Percentiles rank a stretch among this genome's conserved stretches.
These are phyloP conservation scores for Helotiales sp. DNA, from an alignment of 2,329 filamentous ascomycete species.

Conservation along the genomic window DNA sequence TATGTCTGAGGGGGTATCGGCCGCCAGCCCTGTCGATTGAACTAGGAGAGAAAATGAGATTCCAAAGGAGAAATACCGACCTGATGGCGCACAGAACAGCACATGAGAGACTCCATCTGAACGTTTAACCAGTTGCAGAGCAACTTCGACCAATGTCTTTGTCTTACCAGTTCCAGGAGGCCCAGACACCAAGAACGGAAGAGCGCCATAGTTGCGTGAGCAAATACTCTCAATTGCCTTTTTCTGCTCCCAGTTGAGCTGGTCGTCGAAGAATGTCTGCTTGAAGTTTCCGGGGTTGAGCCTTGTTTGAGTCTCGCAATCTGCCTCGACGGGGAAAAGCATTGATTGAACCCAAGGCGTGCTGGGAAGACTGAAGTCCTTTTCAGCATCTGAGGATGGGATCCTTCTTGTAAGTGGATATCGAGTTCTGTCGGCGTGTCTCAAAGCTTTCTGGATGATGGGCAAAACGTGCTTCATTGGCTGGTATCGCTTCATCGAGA, in stretches of 20 bases:
- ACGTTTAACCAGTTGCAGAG: conserved; percentile 25
- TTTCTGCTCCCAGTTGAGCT: conserved; percentile 32
- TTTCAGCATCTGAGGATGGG: neutral
- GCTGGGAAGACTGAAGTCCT: neutral
- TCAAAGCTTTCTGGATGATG: conserved; percentile 23
- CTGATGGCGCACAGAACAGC: conserved; percentile 31
- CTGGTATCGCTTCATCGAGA: conserved; percentile 20
- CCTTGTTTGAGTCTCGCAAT: conserved; percentile 21
- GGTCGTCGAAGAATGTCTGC: conserved; percentile 22
- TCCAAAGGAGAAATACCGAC: too few species aligned
- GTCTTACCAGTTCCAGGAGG: conserved; percentile 34
- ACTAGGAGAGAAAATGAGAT: too few species aligned
- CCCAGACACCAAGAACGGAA: conserved; percentile 32
- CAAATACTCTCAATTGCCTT: conserved; percentile 28
- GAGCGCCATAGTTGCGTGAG: conserved; percentile 24
- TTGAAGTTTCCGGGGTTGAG: conserved; percentile 25
- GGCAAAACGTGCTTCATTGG: conserved; percentile 26
- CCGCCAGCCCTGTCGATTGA: too few species aligned
- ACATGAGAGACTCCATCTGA: conserved; percentile 23
- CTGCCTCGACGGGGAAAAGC: conserved; percentile 21
- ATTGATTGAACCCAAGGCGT: conserved; percentile 28
- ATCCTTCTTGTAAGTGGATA: neutral
- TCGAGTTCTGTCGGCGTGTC: neutral
- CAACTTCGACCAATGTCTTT: conserved; percentile 30
- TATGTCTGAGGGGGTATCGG: too few species aligned